Evolutionary conservation across 164 flowering plant genomes (phyloP).

Genomic region (Aristolochia californica): DNA sequence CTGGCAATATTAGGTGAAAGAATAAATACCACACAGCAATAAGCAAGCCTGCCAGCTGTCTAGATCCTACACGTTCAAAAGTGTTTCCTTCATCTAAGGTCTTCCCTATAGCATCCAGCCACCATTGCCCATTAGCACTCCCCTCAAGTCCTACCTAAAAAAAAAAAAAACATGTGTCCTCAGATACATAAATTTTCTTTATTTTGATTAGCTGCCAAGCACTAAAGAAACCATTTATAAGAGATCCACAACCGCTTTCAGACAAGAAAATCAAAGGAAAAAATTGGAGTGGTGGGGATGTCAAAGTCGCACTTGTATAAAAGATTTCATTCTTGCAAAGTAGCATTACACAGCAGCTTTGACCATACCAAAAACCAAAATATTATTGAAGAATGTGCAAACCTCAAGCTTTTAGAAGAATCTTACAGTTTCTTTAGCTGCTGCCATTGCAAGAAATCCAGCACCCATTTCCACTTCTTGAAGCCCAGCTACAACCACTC

Average conservation of each 20-base stretch:
- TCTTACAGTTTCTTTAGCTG: slow-evolving; percentile 94
- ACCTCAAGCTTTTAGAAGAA: not conserved
- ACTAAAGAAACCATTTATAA: too few relatives aligned
- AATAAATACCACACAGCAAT: slow-evolving; percentile 71
- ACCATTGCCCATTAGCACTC: slow-evolving; percentile 77
- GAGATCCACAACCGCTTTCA: not conserved
- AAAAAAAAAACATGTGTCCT: not conserved
- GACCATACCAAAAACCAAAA: too few relatives aligned
- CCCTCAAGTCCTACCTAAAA: slow-evolving; percentile 94
- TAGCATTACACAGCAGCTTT: too few relatives aligned
- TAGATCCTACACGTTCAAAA: slow-evolving; percentile 86
- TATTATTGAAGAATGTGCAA: too few relatives aligned
- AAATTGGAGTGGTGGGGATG: not conserved
- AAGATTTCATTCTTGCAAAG: too few relatives aligned
- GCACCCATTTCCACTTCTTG: slow-evolving; percentile 99
- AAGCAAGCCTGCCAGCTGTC: slow-evolving; percentile 95
- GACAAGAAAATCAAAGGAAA: not conserved
- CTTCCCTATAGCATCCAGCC: slow-evolving; percentile 88
- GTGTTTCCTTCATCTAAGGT: slow-evolving; percentile 65
- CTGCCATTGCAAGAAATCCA: slow-evolving; percentile 97
- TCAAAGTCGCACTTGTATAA: not conserved
- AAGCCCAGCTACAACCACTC: slow-evolving; percentile 79
- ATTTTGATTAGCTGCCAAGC: not conserved
- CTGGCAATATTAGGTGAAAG: not conserved
- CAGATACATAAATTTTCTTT: not conserved